A percentile compares a stretch with the other conserved stretches of the same genome.
These are phyloP conservation scores for Pseudogymnoascus sp. DNA, from an alignment of 2,329 filamentous ascomycete species.

Conservation along the genomic window DNA sequence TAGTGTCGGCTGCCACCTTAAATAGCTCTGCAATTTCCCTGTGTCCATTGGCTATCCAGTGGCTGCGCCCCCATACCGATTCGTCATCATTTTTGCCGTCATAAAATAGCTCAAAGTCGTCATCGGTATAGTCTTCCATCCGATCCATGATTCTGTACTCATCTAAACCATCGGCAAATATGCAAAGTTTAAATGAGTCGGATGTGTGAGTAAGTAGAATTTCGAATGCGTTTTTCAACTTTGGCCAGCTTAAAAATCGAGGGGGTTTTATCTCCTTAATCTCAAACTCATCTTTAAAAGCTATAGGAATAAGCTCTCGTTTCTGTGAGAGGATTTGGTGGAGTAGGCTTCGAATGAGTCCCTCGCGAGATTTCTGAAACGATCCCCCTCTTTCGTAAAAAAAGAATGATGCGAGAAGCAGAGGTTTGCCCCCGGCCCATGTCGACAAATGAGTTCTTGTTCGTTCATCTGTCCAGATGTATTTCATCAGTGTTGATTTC, in stretches of 20 bases:
- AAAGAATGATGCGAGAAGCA: not conserved
- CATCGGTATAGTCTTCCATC: not conserved
- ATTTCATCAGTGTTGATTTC: not conserved
- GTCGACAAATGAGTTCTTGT: not conserved
- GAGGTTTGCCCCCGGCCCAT: not conserved
- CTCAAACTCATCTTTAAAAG: not conserved
- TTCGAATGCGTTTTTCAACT: not conserved
- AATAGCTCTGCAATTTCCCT: not conserved
- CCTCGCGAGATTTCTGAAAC: not conserved
- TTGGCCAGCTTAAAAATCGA: not conserved
- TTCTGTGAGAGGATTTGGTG: not conserved
- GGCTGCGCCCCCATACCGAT: not conserved
- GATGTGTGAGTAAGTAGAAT: not conserved
- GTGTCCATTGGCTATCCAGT: not conserved
- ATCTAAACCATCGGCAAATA: not conserved
- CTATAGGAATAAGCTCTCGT: not conserved
- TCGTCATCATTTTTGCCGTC: not conserved
- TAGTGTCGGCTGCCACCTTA: not conserved
- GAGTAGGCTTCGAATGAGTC: not conserved
- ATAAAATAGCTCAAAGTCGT: not conserved
- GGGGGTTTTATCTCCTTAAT: not conserved
- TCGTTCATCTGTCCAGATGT: not conserved
- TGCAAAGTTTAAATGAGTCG: not conserved
- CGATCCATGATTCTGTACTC: not conserved
- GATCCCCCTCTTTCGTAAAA: not conserved